phyloP scores from a whole-genome alignment of 257 asterid species.

The Gardenia jasminoides region DNA sequence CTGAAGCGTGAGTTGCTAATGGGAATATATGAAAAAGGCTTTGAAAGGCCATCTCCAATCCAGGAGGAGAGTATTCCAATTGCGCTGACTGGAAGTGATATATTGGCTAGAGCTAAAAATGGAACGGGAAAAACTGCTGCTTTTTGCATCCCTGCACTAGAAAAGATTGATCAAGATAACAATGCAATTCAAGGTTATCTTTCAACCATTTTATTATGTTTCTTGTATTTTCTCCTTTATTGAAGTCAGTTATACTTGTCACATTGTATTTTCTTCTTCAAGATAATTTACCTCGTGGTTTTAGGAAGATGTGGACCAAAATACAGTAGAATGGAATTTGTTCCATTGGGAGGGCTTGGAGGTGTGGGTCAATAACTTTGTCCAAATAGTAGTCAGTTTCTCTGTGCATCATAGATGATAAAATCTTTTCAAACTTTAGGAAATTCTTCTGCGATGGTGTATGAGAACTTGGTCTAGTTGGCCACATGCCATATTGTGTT shows the following conservation, averaged over 20 bases:
- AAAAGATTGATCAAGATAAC: constrained; percentile 81
- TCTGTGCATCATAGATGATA: neutral
- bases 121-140: constrained; percentile 98
- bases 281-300: neutral
- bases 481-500: neutral
- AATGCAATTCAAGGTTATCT: constrained; percentile 78
- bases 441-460: neutral
- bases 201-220: constrained; percentile 16
- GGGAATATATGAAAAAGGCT: constrained; percentile 97
- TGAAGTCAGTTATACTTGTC: neutral
- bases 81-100: constrained; percentile 88
- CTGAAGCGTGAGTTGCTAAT: constrained; percentile 83
- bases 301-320: neutral
- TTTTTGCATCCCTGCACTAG: constrained; percentile 83
- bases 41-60: constrained; percentile 89
- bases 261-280: neutral
- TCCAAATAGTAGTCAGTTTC: neutral
- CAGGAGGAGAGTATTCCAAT: constrained; percentile 97
- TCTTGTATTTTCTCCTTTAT: neutral
- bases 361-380: neutral
- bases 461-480: neutral
- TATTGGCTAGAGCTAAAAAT: constrained; percentile 89
- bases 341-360: neutral
- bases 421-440: neutral
- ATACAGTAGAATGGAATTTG: too few relatives aligned